Percentiles rank a stretch among this genome's conserved stretches.
phyloP scores from a whole-genome alignment of 2,329 filamentous ascomycete species.

The Chrysosporium queenslandicum region DNA sequence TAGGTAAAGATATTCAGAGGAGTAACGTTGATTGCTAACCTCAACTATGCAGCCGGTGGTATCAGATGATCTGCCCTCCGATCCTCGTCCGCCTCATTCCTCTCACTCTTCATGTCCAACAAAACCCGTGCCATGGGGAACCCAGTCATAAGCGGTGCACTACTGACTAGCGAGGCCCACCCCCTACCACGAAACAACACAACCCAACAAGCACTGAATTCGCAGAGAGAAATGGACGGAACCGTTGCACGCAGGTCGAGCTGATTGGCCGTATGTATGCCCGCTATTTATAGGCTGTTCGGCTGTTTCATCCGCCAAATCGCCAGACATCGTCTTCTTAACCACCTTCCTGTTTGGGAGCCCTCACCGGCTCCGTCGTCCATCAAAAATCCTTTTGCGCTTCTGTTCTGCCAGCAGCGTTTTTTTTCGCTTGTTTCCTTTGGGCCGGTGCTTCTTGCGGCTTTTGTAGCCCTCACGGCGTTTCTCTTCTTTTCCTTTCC shows the following conservation, averaged over 20 bases:
- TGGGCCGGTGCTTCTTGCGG: no score
- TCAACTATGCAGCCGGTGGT: neutral
- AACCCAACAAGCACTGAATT: neutral
- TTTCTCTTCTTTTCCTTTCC: no score
- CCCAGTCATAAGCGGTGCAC: neutral
- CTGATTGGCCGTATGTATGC: neutral
- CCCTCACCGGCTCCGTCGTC: neutral
- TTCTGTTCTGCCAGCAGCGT: neutral
- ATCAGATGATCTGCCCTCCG: neutral
- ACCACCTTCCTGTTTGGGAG: conserved; percentile 7
- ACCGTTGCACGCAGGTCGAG: neutral
- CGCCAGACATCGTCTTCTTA: neutral
- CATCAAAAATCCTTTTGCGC: neutral
- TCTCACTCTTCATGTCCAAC: neutral
- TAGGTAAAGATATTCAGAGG: no score
- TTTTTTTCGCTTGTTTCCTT: no score
- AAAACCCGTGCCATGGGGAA: neutral
- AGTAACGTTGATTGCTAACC: neutral
- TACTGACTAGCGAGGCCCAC: neutral
- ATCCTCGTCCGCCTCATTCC: neutral
- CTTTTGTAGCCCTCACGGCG: no score
- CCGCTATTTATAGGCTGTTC: neutral
- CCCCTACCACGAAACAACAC: neutral
- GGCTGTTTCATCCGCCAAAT: neutral
- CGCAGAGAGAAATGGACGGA: neutral